Evolutionary conservation across 2,329 filamentous ascomycete species (phyloP), one percentile per base, ranked within the genome.

Genomic region (Colletotrichum salicis): DNA sequence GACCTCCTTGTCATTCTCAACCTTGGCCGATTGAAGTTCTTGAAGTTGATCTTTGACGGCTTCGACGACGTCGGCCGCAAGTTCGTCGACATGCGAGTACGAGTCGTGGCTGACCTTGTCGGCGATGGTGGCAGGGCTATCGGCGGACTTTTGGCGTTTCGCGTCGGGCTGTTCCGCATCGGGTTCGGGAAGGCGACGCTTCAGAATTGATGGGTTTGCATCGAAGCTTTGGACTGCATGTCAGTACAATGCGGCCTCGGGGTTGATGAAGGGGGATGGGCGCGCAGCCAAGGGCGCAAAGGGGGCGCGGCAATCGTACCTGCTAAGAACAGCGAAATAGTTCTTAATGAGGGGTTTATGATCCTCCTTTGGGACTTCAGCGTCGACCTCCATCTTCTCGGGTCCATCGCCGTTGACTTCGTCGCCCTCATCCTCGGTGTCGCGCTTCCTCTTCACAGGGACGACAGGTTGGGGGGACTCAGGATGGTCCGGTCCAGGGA

Each of bases 81-180:
- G 84, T 73, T 93, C 90, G 33, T 93, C 91, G 56, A 95, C 82
- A 74, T 88, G 87, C 31, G 85, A 84, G 78, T 92, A 92, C 37
- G 78, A 79, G 74, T 86, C 84, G 60, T 83, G 81, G 29, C 81
- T 79, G 62, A 88, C 82, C 82, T 89, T 91, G 75, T 89, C 87
- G 69, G 84, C 81, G 72, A 91, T 87, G 72, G 75, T 73, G 45
- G 81, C 76, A 41, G 79, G 77, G 41, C 78, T 79, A 57, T 87
- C 85, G 61, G 85, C 83, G 2, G 88, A 85, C 79, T 90, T 91
- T 75, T 90, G 88, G 55, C 90, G 86, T 80, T 92, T 92, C 64
- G 86, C 80, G 62, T 88, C 83, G 19, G 88, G 90, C 74, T 90
- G 88, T 67, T 84, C 82, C 35, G 81, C 74, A 41, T 83, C 77